A percentile compares a stretch with the other conserved stretches of the same genome.
Conservation (phyloP, 352 stramenopile genomes). For the Blastocystis sp. region DNA sequence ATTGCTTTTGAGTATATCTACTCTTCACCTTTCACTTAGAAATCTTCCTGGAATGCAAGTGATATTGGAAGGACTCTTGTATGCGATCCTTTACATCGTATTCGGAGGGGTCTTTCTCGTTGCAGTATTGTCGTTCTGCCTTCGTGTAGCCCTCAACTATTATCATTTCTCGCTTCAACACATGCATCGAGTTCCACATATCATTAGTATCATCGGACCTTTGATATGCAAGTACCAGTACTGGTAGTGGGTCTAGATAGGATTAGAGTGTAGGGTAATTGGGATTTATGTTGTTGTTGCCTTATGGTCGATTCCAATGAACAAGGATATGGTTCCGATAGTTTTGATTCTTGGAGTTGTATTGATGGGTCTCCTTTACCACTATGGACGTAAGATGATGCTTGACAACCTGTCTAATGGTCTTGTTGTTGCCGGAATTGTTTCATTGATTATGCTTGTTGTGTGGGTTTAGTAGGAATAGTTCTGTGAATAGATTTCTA, state of each 20-base stretch:
- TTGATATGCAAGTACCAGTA: constrained; percentile 50
- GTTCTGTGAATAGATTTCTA: neutral
- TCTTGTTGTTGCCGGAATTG: constrained; percentile 11
- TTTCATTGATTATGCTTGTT: neutral
- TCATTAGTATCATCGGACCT: constrained; percentile 22
- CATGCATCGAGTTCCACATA: constrained; percentile 18
- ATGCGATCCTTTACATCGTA: neutral
- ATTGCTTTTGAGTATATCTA: neutral
- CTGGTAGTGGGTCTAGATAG: neutral
- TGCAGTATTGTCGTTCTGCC: constrained; percentile 16
- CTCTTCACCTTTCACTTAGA: neutral
- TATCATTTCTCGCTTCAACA: constrained; percentile 45
- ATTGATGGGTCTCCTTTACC: neutral
- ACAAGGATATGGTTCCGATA: neutral
- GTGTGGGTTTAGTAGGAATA: neutral
- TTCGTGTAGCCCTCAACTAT: constrained; percentile 43
- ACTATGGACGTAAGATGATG: neutral
- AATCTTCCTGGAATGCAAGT: constrained; percentile 13
- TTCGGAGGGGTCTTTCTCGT: neutral
- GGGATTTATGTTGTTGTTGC: constrained; percentile 14
- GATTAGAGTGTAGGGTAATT: neutral
- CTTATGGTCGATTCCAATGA: neutral
- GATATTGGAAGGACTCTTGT: neutral
- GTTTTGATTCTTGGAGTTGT: neutral
- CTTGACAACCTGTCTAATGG: constrained; percentile 19